Conservation (phyloP, 129 eudicot genomes). For the Flaveria bidentis region DNA sequence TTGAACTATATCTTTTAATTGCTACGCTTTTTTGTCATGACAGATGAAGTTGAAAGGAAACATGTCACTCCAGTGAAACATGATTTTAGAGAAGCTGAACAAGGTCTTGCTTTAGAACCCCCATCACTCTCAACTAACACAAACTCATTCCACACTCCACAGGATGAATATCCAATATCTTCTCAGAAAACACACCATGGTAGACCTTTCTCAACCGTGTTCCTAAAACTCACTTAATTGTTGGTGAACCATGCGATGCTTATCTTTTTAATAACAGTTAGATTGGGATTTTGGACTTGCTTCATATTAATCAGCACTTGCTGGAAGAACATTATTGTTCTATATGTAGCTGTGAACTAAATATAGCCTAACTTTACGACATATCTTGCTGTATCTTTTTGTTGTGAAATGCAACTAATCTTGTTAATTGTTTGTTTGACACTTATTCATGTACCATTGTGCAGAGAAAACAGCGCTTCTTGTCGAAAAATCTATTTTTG, state of each 20-base stretch:
- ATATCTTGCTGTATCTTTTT: not conserved
- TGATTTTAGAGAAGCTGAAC: not conserved
- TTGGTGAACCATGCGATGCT: not conserved
- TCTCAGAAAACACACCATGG: constrained; percentile 25
- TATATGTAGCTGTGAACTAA: not conserved
- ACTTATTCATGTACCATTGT: constrained; percentile 15
- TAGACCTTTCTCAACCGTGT: not conserved
- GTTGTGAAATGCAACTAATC: not conserved
- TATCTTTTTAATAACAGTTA: not conserved
- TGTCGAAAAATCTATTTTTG: constrained; percentile 25
- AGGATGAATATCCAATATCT: constrained; percentile 8
- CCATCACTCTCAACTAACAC: constrained; percentile 32
- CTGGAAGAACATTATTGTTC: not conserved
- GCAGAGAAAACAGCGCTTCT: constrained; percentile 35
- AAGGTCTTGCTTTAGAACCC: constrained; percentile 6
- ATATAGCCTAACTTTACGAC: not conserved
- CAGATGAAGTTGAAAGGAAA: constrained; percentile 30
- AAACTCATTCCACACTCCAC: constrained; percentile 20
- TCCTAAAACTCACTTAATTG: not conserved
- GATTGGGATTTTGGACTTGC: not conserved
- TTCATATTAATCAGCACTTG: not conserved
- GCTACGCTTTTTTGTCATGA: constrained; percentile 22
- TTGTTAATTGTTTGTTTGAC: not conserved
- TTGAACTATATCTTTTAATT: not conserved
- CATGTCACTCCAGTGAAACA: constrained; percentile 20